Conservation (phyloP, 75 land plant genomes). For the Cunninghamia lanceolata region DNA sequence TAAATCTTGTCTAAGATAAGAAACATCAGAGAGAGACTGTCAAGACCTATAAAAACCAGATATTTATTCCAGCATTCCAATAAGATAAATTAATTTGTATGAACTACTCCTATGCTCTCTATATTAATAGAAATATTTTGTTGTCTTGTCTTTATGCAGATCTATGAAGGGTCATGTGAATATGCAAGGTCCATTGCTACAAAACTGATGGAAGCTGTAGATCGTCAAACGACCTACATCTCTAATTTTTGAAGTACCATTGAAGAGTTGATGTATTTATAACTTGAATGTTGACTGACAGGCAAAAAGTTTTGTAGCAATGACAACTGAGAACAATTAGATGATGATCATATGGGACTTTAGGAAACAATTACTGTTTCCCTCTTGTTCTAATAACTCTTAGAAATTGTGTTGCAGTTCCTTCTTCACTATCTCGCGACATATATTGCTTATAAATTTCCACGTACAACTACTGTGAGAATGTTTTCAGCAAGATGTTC, state of each 20-base stretch:
- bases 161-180: slow-evolving; percentile 74
- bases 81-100: no score
- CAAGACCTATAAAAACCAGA: no score
- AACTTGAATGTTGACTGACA: neutral
- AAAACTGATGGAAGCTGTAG: slow-evolving; percentile 74
- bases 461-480: neutral
- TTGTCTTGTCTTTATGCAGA: slow-evolving; percentile 42
- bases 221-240: slow-evolving; percentile 7
- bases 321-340: neutral
- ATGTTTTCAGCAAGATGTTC: neutral
- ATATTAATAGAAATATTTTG: neutral
- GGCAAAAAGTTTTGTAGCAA: slow-evolving; percentile 4
- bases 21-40: no score
- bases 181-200: slow-evolving; percentile 86
- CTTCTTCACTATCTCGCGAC: neutral
- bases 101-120: neutral
- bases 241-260: neutral
- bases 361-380: neutral
- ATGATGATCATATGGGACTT: neutral
- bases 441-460: neutral
- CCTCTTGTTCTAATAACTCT: neutral
- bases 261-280: neutral
- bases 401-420: neutral
- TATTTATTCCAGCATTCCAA: no score
- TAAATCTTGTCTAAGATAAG: no score